Percentiles rank a stretch among this genome's conserved stretches.
phyloP scores from a whole-genome alignment of 805 yeast genomes.

The Saturnispora serradocipensis region DNA sequence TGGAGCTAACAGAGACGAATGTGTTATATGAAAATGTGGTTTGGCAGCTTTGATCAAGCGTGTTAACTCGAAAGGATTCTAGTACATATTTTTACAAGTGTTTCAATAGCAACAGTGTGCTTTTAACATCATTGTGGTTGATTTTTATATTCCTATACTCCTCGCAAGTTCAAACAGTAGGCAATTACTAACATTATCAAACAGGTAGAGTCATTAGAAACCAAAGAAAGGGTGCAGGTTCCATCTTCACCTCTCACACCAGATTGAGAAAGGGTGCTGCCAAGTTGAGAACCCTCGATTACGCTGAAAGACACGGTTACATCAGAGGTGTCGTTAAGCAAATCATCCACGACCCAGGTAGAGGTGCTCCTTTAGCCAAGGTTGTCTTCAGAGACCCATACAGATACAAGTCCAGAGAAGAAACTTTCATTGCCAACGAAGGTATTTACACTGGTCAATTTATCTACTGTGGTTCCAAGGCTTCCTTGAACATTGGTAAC shows the following conservation, averaged over 20 bases:
- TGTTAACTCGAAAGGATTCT: no score
- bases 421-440: slow-evolving; percentile 98
- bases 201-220: slow-evolving; percentile 98
- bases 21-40: no score
- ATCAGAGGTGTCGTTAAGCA: slow-evolving; percentile 98
- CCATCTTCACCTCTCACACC: slow-evolving; percentile 99
- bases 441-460: slow-evolving; percentile 99
- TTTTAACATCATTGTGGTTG: not conserved
- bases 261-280: slow-evolving; percentile 99
- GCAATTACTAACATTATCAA: not conserved
- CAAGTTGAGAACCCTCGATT: slow-evolving; percentile 97
- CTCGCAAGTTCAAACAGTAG: not conserved
- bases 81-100: no score
- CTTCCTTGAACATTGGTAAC: slow-evolving; percentile 94
- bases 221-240: slow-evolving; percentile 99
- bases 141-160: no score
- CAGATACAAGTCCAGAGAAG: slow-evolving; percentile 96
- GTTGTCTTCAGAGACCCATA: slow-evolving; percentile 99
- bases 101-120: no score
- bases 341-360: slow-evolving; percentile 98
- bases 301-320: slow-evolving; percentile 99
- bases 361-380: slow-evolving; percentile 99
- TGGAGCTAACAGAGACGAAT: no score
- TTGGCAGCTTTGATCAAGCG: no score
- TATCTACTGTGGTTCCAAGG: slow-evolving; percentile 97